Evolutionary conservation across 306 rosid genomes (phyloP).

Genomic region (Vachellia pachyceras): DNA sequence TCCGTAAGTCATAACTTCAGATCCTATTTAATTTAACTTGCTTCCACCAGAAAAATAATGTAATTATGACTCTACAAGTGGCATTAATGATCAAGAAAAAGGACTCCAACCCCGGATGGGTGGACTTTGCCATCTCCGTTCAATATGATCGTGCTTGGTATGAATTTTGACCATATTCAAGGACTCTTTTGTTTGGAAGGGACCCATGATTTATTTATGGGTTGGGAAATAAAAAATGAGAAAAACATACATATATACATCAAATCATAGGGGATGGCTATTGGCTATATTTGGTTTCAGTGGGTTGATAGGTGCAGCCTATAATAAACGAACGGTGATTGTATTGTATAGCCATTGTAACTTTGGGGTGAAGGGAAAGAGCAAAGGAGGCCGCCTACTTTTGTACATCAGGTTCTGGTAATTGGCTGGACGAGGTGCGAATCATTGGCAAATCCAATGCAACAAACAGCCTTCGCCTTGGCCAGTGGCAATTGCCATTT

Average conservation of each 20-base stretch:
- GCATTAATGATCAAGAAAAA: slow-evolving; percentile 26
- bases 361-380: slow-evolving; percentile 35
- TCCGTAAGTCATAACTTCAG: not conserved
- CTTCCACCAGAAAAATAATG: not conserved
- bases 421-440: not conserved
- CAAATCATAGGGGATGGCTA: slow-evolving; percentile 36
- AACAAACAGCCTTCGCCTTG: not conserved
- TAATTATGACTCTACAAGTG: slow-evolving; percentile 47
- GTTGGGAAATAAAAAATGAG: not conserved
- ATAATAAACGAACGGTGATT: no score
- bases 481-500: not conserved
- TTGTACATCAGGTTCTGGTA: not conserved
- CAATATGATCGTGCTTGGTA: slow-evolving; percentile 7
- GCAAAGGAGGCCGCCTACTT: not conserved
- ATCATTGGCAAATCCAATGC: not conserved
- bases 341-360: no score
- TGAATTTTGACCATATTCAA: slow-evolving; percentile 56
- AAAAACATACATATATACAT: not conserved
- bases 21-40: slow-evolving; percentile 26
- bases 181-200: slow-evolving; percentile 38
- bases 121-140: slow-evolving; percentile 27
- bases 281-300: slow-evolving; percentile 48
- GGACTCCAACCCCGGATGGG: slow-evolving; percentile 48
- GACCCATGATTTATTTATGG: slow-evolving; percentile 35
- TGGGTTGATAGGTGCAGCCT: slow-evolving; percentile 44